Evolutionary conservation across 345 rosid genomes (phyloP).

Genomic region (Cardamine occulta): DNA sequence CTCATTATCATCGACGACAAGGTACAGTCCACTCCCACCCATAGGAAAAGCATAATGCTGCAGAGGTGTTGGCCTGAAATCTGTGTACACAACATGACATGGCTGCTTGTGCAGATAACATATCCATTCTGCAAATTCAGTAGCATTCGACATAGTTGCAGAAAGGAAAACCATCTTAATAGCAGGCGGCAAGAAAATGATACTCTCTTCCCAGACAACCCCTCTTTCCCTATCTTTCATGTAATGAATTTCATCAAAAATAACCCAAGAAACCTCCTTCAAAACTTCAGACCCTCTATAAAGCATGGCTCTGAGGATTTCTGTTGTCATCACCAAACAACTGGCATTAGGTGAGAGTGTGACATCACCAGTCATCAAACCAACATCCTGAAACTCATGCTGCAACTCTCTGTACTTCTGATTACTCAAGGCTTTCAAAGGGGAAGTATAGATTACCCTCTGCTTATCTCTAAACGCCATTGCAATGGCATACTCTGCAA

Average conservation of each 20-base stretch:
- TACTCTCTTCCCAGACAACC: conserved; percentile 99
- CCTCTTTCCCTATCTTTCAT: conserved; percentile 99
- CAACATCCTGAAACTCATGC: conserved; percentile 92
- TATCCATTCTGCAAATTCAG: conserved; percentile 98
- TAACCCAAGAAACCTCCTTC: conserved; percentile 99
- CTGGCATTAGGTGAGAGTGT: conserved; percentile 95
- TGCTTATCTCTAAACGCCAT: conserved; percentile 97
- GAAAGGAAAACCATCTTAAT: conserved; percentile 99
- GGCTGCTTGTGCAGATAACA: conserved; percentile 94
- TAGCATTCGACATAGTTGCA: conserved; percentile 98
- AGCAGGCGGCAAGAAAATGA: conserved; percentile 88
- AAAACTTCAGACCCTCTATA: conserved; percentile 90
- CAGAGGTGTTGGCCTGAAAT: conserved; percentile 96
- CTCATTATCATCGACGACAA: conserved; percentile 95
- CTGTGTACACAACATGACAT: conserved; percentile 96
- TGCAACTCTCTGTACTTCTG: conserved; percentile 96
- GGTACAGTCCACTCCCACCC: conserved; percentile 91
- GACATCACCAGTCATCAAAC: conserved; percentile 99
- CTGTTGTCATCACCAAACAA: conserved; percentile 97
- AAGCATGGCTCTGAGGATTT: conserved; percentile 97
- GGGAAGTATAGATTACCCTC: conserved; percentile 93
- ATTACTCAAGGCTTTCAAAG: conserved; percentile 96
- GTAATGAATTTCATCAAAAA: conserved; percentile 97
- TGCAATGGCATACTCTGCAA: conserved; percentile 97
- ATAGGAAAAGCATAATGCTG: conserved; percentile 97